Evolutionary conservation across 495 filamentous ascomycete genomes (phyloP).

Genomic region (Xylaria grammica): DNA sequence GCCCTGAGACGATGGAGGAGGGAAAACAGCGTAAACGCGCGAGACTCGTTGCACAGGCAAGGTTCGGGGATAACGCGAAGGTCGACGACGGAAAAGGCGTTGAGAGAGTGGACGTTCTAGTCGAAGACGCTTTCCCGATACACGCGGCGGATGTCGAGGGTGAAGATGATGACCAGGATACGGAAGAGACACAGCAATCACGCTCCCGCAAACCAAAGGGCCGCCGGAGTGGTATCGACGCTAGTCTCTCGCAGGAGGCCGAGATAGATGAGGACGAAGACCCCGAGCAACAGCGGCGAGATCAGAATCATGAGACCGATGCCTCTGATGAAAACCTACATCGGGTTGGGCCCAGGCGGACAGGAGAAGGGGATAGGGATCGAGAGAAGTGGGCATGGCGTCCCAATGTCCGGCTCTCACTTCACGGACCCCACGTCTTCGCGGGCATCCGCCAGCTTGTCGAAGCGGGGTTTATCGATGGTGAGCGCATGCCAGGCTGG

Average conservation of each 20-base stretch:
- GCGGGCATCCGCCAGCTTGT: slow-evolving; percentile 76
- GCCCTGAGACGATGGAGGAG: slow-evolving; percentile 37
- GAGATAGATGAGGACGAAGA: slow-evolving; percentile 38
- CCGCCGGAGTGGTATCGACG: slow-evolving; percentile 27
- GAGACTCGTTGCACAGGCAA: slow-evolving; percentile 52
- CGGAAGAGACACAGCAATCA: slow-evolving; percentile 31
- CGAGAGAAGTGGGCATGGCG: slow-evolving; percentile 48
- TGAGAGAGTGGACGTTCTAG: slow-evolving; percentile 63
- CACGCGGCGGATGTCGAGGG: slow-evolving; percentile 41
- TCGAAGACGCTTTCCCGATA: slow-evolving; percentile 63
- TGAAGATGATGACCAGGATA: slow-evolving; percentile 16
- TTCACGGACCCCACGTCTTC: slow-evolving; percentile 81
- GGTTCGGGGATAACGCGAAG: slow-evolving; percentile 60
- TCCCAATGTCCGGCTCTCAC: slow-evolving; percentile 66
- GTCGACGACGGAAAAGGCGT: slow-evolving; percentile 61
- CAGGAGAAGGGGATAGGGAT: slow-evolving; percentile 26
- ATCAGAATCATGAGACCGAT: not conserved
- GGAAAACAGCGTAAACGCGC: slow-evolving; percentile 47
- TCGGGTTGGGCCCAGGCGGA: slow-evolving; percentile 1
- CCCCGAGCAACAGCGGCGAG: slow-evolving; percentile 4
- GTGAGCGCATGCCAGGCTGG: slow-evolving; percentile 83
- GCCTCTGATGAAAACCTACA: not conserved
- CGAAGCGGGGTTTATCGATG: slow-evolving; percentile 74
- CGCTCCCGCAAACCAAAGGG: slow-evolving; percentile 44
- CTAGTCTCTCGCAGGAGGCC: slow-evolving; percentile 27